A percentile compares a stretch with the other conserved stretches of the same genome.
phyloP scores from a whole-genome alignment of 805 yeast genomes.

The Maudiozyma pseudohumilis region DNA sequence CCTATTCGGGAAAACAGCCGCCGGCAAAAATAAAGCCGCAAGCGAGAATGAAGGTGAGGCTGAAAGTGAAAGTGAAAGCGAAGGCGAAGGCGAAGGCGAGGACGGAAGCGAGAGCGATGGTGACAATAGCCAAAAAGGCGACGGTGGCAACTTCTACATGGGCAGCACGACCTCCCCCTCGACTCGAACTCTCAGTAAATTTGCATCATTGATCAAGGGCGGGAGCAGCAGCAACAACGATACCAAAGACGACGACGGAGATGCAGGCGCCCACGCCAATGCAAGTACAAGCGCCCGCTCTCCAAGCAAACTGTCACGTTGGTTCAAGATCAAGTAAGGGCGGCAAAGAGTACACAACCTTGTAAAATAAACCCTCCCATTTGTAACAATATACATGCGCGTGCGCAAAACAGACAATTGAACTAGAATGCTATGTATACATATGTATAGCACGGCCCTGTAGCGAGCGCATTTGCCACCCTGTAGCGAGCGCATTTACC shows the following conservation, averaged over 20 bases:
- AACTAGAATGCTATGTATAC: too few species aligned
- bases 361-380: too few species aligned
- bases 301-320: constrained; percentile 3
- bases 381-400: too few species aligned
- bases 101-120: not conserved
- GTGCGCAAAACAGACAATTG: too few species aligned
- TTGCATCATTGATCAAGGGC: not conserved
- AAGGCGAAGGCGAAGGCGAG: not conserved
- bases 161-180: not conserved
- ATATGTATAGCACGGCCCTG: too few species aligned
- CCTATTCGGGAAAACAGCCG: too few species aligned
- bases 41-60: not conserved
- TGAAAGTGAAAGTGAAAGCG: not conserved
- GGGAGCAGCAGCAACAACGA: not conserved
- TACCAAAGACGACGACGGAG: not conserved
- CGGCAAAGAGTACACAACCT: not conserved
- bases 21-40: too few species aligned
- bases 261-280: not conserved
- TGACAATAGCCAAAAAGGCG: not conserved
- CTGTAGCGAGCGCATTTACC: too few species aligned
- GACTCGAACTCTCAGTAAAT: not conserved
- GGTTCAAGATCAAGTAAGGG: constrained; percentile 5
- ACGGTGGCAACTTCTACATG: not conserved
- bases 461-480: too few species aligned
- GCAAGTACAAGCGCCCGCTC: constrained; percentile 7